A percentile compares a stretch with the other conserved stretches of the same genome.
phyloP scores from a whole-genome alignment of 768 basidiomycete genomes.

The Trametes cubensis region DNA sequence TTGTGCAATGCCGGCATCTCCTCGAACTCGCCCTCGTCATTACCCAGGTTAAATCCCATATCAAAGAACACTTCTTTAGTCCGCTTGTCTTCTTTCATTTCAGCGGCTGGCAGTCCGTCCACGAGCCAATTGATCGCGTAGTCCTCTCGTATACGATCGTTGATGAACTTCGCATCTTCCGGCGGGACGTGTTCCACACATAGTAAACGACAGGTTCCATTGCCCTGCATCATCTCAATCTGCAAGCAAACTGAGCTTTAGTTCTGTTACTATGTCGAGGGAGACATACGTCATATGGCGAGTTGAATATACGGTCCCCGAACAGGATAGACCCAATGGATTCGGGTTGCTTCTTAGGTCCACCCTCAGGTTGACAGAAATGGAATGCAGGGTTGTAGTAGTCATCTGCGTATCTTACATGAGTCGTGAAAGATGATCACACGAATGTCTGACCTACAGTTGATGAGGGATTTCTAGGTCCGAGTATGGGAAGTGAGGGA shows the following conservation, averaged over 20 bases:
- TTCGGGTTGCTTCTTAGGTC: constrained; percentile 76
- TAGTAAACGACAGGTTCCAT: constrained; percentile 73
- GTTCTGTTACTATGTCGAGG: neutral
- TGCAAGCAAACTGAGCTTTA: constrained; percentile 33
- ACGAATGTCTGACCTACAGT: constrained; percentile 54
- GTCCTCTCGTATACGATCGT: constrained; percentile 87
- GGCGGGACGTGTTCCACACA: constrained; percentile 64
- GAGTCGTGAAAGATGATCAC: neutral
- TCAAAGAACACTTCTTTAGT: constrained; percentile 89
- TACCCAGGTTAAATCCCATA: constrained; percentile 91
- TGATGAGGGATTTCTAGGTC: constrained; percentile 86
- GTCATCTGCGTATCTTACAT: constrained; percentile 59
- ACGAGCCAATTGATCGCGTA: constrained; percentile 95
- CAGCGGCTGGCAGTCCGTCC: constrained; percentile 91
- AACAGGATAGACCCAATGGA: constrained; percentile 93
- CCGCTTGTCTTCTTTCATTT: constrained; percentile 82
- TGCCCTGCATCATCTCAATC: constrained; percentile 82
- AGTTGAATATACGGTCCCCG: constrained; percentile 92
- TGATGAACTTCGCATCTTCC: constrained; percentile 86
- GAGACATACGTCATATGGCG: constrained; percentile 76
- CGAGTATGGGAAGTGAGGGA: constrained; percentile 2
- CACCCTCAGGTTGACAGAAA: constrained; percentile 82
- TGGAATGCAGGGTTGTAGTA: constrained; percentile 88
- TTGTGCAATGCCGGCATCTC: constrained; percentile 81
- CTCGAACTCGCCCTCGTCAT: constrained; percentile 58